These are phyloP conservation scores for Backusella parvicylindrica DNA, from an alignment of 192 early-diverging fungal genomes.

Conservation along the genomic window DNA sequence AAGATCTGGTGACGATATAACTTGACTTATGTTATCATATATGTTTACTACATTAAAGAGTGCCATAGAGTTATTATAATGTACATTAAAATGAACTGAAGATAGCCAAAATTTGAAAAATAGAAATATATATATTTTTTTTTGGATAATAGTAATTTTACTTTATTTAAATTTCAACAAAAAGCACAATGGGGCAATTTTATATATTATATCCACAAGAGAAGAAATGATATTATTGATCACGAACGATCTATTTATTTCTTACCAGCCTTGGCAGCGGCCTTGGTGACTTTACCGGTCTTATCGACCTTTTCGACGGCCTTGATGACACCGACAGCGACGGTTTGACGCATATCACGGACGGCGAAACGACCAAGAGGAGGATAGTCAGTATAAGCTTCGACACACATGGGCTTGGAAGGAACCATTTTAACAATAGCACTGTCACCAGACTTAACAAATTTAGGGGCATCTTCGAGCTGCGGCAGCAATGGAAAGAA, in stretches of 20 bases:
- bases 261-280: constrained; percentile 74
- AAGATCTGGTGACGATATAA: too few relatives aligned
- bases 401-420: constrained; percentile 95
- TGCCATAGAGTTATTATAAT: too few relatives aligned
- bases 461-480: constrained; percentile 90
- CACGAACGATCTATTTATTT: constrained; percentile 53
- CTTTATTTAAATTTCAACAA: neutral
- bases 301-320: constrained; percentile 81
- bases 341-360: constrained; percentile 97
- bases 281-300: constrained; percentile 73
- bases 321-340: constrained; percentile 98
- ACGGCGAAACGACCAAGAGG: constrained; percentile 97
- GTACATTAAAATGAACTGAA: too few relatives aligned
- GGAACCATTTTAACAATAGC: constrained; percentile 95
- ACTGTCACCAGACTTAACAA: constrained; percentile 92
- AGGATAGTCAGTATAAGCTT: constrained; percentile 89
- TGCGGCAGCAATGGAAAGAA: too few relatives aligned
- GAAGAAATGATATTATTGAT: neutral
- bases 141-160: neutral
- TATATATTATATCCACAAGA: neutral
- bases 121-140: too few relatives aligned
- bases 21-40: too few relatives aligned
- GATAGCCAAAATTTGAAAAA: too few relatives aligned
- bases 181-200: neutral
- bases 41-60: too few relatives aligned